Percentiles rank a stretch among this genome's conserved stretches.
phyloP scores from a whole-genome alignment of 164 flowering plant species.

The Aristolochia californica region DNA sequence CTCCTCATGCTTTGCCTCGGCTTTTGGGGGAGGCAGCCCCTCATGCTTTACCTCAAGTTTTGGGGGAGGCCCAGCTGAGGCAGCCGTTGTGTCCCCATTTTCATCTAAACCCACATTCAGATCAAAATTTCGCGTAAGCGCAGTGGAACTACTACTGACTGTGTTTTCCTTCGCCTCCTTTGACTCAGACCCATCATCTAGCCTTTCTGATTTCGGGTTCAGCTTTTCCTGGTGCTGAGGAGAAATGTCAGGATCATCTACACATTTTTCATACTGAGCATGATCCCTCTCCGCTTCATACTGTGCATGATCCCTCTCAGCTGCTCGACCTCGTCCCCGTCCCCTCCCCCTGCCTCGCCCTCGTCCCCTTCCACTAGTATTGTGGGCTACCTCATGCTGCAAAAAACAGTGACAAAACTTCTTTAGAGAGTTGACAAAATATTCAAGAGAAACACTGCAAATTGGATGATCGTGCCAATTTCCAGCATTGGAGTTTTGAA shows the following conservation, averaged over 20 bases:
- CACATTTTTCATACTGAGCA: constrained; percentile 32
- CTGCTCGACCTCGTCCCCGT: constrained; percentile 45
- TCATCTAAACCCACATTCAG: constrained; percentile 55
- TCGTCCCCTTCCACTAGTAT: constrained; percentile 60
- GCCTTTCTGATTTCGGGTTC: constrained; percentile 9
- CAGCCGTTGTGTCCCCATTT: constrained; percentile 21
- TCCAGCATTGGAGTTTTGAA: too few species aligned
- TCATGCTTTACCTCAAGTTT: constrained; percentile 42
- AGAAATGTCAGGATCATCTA: constrained; percentile 23
- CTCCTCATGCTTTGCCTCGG: constrained; percentile 52
- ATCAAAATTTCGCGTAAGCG: constrained; percentile 38
- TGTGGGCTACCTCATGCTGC: constrained; percentile 52
- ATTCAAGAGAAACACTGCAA: too few species aligned
- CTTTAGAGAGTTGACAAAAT: neutral
- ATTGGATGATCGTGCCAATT: too few species aligned
- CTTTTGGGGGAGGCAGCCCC: constrained; percentile 21
- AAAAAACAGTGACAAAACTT: neutral
- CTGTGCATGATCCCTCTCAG: constrained; percentile 12
- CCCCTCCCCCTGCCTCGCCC: constrained; percentile 96
- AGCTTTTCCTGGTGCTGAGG: constrained; percentile 25
- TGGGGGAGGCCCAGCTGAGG: constrained; percentile 4
- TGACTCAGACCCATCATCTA: constrained; percentile 21
- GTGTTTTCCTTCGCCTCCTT: constrained; percentile 30
- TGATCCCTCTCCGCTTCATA: constrained; percentile 33
- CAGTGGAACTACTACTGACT: constrained; percentile 15